phyloP scores from a whole-genome alignment of 83 land plant genomes.

The Diphasiastrum complanatum region DNA sequence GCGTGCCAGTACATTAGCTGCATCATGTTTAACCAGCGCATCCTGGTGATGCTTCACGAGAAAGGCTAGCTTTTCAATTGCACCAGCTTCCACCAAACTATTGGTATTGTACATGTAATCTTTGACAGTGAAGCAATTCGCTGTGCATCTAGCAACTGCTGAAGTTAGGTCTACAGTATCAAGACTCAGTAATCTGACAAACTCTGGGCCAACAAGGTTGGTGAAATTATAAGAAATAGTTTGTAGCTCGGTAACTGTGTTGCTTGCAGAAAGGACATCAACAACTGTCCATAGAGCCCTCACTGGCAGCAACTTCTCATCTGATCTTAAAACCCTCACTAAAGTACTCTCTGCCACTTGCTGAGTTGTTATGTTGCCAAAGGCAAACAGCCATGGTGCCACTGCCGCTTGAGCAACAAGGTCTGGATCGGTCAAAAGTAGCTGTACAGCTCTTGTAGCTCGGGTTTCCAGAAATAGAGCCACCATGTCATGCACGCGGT shows the following conservation, averaged over 20 bases:
- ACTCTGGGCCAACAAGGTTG: slow-evolving; percentile 27
- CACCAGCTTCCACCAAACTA: slow-evolving; percentile 23
- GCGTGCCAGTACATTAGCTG: slow-evolving; percentile 29
- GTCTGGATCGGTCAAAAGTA: slow-evolving; percentile 18
- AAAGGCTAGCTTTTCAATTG: slow-evolving; percentile 27
- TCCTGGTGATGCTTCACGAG: slow-evolving; percentile 22
- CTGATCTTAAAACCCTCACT: background rate
- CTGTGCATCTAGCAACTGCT: slow-evolving; percentile 30
- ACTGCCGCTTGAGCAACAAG: slow-evolving; percentile 24
- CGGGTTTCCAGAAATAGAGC: slow-evolving; percentile 34
- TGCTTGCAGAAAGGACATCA: slow-evolving; percentile 34
- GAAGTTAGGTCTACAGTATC: slow-evolving; percentile 20
- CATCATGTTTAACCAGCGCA: slow-evolving; percentile 13
- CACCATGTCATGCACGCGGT: slow-evolving; percentile 49
- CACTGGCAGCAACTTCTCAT: slow-evolving; percentile 18
- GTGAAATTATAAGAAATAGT: slow-evolving; percentile 27
- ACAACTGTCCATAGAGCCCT: slow-evolving; percentile 24
- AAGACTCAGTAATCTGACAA: slow-evolving; percentile 19
- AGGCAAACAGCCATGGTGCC: slow-evolving; percentile 37
- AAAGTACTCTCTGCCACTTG: slow-evolving; percentile 22
- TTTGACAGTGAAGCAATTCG: slow-evolving; percentile 22
- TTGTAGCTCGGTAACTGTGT: slow-evolving; percentile 41
- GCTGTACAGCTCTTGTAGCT: slow-evolving; percentile 22
- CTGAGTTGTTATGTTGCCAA: slow-evolving; percentile 28
- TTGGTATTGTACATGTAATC: slow-evolving; percentile 26